These are phyloP conservation scores for Fusarium keratoplasticum DNA, from an alignment of 2,329 filamentous ascomycete species.

Conservation along the genomic window DNA sequence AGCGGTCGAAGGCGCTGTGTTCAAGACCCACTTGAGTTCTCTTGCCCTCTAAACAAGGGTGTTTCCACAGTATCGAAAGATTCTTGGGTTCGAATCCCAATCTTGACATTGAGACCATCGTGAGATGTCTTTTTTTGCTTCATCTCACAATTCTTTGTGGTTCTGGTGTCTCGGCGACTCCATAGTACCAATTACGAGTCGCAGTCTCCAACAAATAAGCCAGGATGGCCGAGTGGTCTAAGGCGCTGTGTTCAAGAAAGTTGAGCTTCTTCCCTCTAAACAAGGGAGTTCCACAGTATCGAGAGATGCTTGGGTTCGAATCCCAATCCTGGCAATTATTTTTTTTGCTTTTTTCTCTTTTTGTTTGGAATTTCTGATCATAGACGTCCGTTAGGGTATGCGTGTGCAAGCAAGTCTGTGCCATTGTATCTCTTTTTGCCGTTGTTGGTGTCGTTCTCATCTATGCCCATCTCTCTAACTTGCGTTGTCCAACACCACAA, in stretches of 20 bases:
- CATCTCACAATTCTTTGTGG: not conserved
- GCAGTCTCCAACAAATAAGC: not conserved
- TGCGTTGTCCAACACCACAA: not conserved
- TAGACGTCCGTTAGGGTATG: too few species aligned
- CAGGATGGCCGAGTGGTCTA: not conserved
- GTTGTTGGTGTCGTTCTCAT: not conserved
- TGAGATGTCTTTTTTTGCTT: not conserved
- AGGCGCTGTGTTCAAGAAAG: not conserved
- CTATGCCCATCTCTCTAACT: not conserved
- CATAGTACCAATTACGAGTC: not conserved
- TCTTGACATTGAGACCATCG: not conserved
- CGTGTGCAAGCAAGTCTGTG: not conserved
- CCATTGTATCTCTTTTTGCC: not conserved
- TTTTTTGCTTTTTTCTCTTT: not conserved
- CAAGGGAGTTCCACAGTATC: not conserved
- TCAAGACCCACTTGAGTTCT: not conserved
- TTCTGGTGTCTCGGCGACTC: accelerated
- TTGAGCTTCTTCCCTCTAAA: not conserved
- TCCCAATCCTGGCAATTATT: not conserved
- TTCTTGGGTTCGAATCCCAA: constrained; percentile 1
- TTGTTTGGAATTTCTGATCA: not conserved
- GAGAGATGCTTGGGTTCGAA: not conserved
- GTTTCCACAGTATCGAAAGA: not conserved
- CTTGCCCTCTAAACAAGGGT: not conserved
- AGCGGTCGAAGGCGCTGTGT: not conserved